A percentile compares a stretch with the other conserved stretches of the same genome.
Evolutionary conservation across 169 alveolate species (phyloP).

Genomic region (Eimeria falciformis): DNA sequence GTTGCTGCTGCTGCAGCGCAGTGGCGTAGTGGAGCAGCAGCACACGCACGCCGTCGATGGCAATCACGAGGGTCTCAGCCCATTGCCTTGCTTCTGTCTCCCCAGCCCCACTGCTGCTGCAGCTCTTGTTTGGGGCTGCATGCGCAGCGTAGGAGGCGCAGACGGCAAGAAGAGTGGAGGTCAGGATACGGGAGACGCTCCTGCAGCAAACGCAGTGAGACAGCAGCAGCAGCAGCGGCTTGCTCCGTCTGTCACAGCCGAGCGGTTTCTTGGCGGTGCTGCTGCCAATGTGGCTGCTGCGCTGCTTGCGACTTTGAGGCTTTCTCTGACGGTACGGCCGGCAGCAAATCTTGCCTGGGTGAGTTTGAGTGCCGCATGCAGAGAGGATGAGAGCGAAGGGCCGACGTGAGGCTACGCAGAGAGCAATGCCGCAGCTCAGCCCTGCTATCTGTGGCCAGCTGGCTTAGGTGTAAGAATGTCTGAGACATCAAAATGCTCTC

Average conservation of each 20-base stretch:
- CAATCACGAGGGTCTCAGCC: conserved; percentile 46
- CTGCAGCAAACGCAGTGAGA: conserved; percentile 45
- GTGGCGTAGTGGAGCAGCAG: conserved; percentile 51
- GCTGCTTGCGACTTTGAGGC: no score
- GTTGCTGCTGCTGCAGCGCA: conserved; percentile 53
- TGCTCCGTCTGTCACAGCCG: background rate
- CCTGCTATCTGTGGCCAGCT: background rate
- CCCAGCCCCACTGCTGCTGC: conserved; percentile 13
- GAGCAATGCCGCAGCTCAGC: conserved; percentile 34
- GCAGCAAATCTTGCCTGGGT: no score
- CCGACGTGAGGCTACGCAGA: background rate
- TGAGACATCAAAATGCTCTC: background rate
- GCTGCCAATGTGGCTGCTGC: no score
- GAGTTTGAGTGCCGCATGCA: no score
- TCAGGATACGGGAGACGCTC: conserved; percentile 22
- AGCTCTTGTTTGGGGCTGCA: background rate
- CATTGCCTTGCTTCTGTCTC: conserved; percentile 28
- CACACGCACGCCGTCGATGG: conserved; percentile 55
- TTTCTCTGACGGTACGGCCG: no score
- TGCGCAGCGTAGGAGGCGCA: background rate
- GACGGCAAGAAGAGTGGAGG: conserved; percentile 4
- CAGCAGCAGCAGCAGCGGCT: background rate
- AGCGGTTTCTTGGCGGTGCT: no score
- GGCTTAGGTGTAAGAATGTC: background rate
- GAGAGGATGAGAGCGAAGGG: conserved; percentile 7